Base-by-base conservation (phyloP, 2,329 filamentous ascomycete genomes). In the Aspergillus oerlinghausenensis region DNA sequence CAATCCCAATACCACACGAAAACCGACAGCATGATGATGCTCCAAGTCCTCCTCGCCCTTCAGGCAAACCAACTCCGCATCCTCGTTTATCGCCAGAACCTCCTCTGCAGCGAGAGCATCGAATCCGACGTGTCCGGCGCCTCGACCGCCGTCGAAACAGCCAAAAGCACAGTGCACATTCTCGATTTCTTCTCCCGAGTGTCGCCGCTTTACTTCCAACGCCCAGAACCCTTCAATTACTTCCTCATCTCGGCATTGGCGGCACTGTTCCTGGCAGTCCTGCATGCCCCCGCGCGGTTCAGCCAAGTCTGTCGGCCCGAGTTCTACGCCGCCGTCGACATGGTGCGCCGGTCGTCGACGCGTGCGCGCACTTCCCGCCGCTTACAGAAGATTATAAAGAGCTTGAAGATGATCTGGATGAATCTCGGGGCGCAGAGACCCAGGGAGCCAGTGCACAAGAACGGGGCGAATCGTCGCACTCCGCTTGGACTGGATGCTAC, bases 301-400 rank as follows among this genome's bases (percentile, higher is more conserved):
- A 72, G 75, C 2, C 72, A 72, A 8, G 57, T 65, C 21, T 73
- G 70, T 52, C 67, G 70, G 2, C 61, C 63, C 0, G 71, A 73
- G 49, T 72, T 73, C 49, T 85, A 85, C 69, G 82, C 82, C 65
- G 84, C 83, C 1, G 78, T 86, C 2, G 82, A 84, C 35, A 78
- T 86, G 35, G 80, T 87, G 14, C 79, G 83, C 17, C 79, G 79
- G 11, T 80, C 86, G 38, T 82, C 80, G 29, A 79, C 80, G 21
- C 78, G 80, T 50, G 83, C 80, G 0, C 80, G 79, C 57, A 80
- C 84, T 14, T 82, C 80, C 21, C 79, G 83, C 56, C 73, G 82
- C 3, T 67, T 87, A 2, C 85, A 84, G 79, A 82, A 80, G 59
- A 84, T 82, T 0, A 81, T 86, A 47, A 77, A 78, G 29, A 78